Conservation (phyloP, 768 basidiomycete genomes). For the Trametes cingulata region DNA sequence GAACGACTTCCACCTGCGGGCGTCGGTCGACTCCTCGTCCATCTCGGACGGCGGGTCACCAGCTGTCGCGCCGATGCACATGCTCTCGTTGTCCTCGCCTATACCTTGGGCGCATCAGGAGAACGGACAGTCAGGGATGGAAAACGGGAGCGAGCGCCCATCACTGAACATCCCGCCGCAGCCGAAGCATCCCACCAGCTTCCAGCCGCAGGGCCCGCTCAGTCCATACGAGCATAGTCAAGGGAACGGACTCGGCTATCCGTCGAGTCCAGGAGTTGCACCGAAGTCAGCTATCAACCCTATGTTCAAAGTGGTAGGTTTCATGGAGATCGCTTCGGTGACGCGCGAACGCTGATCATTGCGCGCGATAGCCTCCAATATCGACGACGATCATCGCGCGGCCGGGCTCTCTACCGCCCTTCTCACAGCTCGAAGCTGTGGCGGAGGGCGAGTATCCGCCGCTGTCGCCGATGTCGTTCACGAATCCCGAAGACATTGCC, state of each 20-base stretch:
- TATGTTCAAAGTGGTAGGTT: constrained; percentile 88
- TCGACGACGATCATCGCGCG: constrained; percentile 21
- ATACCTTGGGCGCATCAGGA: constrained; percentile 35
- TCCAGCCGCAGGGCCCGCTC: constrained; percentile 40
- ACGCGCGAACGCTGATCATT: background rate
- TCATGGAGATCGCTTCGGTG: background rate
- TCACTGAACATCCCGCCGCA: constrained; percentile 28
- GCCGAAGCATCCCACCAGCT: constrained; percentile 33
- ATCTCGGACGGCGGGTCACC: constrained; percentile 71
- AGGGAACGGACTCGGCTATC: constrained; percentile 54
- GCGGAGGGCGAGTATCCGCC: constrained; percentile 76
- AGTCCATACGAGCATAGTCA: constrained; percentile 48
- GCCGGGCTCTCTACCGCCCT: constrained; percentile 61
- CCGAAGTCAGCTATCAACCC: constrained; percentile 78
- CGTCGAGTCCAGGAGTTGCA: constrained; percentile 60
- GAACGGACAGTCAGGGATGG: constrained; percentile 25
- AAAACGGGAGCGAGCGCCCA: constrained; percentile 26
- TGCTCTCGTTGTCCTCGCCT: constrained; percentile 70
- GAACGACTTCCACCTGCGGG: constrained; percentile 72
- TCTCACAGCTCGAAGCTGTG: constrained; percentile 79
- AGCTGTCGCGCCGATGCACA: constrained; percentile 62
- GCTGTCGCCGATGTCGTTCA: constrained; percentile 76
- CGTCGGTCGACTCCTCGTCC: constrained; percentile 61
- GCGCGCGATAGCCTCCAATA: constrained; percentile 24
- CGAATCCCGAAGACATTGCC: constrained; percentile 47